Base-by-base conservation (phyloP, 805 yeast species). In the Candida pseudofarinosa region DNA sequence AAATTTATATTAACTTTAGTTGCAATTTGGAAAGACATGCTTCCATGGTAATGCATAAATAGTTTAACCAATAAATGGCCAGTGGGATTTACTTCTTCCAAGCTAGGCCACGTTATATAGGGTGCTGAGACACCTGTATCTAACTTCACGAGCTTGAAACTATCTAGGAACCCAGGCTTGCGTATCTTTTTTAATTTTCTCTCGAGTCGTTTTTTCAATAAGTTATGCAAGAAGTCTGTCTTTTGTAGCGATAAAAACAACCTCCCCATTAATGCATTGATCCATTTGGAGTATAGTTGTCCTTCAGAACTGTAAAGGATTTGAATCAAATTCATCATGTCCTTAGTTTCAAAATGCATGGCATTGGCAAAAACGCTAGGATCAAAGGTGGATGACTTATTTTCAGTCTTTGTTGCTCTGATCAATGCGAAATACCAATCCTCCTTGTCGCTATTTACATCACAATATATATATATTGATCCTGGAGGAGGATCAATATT, bases 401-500 rank as follows among this genome's bases (percentile, higher is more conserved):
- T 47, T 17, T 50, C 48, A 7, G 62, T 65, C 46, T 83, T 85
- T 0, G 91, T 77, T 1, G 95, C 95, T 43, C 83, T 71, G n/a
- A 91, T 71, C 42, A 93, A 68, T 0, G 87, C 81, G 62, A 88
- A 89, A 59, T 91, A 93, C 85, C 97, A 83, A 59, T 91, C 96
- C 61, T 93, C 99, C 55, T 91, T 91, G 37, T 84, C 89, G 43
- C 75, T 75, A 51, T 89, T 88, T 38, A 80, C 74, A 51, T 88
- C 95, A 35, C 83, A 77, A 60, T 88, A 87, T 3, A 91, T 62
- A 59, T 76, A 91, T 53, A 69, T 66, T 3, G 74, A 60, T 3
- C 72, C 73, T 28, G 61, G 61, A 3, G 74, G 74, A 1, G 67
- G 68, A 2, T 49, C 39, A 16, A 63, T 47, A 4, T 40, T 43